Base-by-base conservation (phyloP, 1,284 basidiomycete genomes). In the Cryptococcus amylolentus region DNA sequence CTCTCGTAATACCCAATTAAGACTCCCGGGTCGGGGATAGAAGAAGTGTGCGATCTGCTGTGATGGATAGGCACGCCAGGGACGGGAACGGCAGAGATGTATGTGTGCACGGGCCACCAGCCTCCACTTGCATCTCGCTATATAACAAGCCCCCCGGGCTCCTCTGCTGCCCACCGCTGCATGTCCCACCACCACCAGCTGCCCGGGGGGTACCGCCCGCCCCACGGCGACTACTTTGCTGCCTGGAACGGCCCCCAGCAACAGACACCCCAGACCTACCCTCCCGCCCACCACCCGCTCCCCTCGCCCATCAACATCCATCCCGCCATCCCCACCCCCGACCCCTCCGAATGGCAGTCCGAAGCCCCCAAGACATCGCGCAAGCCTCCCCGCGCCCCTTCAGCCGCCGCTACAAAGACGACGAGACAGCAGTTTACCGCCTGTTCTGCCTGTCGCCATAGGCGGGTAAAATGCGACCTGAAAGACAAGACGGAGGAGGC, bases 391-490 rank as follows among this genome's bases (percentile, higher is more conserved):
- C 45, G 45, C 16, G 23, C 23, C 9, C 41, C 41, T 46, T 27
- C 23, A 6, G 18, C 10, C 12, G n/a, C 26, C 46, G 57, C 53
- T 9, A 52, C 65, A 3, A 70, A 70, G 51, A 70, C 87, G 12
- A 82, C 84, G 3, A 80, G 88, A 49, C 87, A 88, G 66, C 89
- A 90, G 67, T 90, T 89, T 77, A 86, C 87, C 38, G 91, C 90
- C 3, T 93, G 91, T 71, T 90, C 89, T 51, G 89, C 90, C 39
- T 94, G 91, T 77, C 85, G 90, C 52, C 89, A 89, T 84, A 79
- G 90, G 68, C 83, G 90, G 35, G 76, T 77, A 41, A 76, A 75
- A 54, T 77, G 73, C 51, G 73, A 73, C 58, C 56, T 77, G 46
- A 74, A 75, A 27, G 70, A 73, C 16, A 64, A 68, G 42, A 72